These are phyloP conservation scores for Hypericum androsaemum DNA, from an alignment of 345 rosid genomes.

Conservation along the genomic window DNA sequence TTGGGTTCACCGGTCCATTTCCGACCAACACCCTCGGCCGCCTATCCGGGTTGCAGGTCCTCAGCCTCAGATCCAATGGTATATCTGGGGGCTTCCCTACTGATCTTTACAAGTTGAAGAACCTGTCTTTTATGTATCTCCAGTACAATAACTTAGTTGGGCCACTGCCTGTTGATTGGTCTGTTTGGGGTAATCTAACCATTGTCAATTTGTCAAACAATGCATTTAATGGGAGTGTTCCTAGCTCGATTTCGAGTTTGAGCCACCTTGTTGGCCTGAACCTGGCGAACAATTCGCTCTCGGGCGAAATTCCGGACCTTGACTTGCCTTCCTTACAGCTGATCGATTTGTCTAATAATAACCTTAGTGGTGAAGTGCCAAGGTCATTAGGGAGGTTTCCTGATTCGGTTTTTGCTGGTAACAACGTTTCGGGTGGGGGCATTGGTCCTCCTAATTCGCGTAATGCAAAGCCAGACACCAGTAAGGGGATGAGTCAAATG, in stretches of 20 bases:
- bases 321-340: slow-evolving; percentile 21
- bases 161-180: slow-evolving; percentile 24
- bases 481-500: not conserved
- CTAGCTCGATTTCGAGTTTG: slow-evolving; percentile 23
- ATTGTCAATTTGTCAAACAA: slow-evolving; percentile 28
- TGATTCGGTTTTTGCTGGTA: not conserved
- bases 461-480: not conserved
- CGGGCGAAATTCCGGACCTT: slow-evolving; percentile 31
- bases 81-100: slow-evolving; percentile 55
- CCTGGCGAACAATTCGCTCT: slow-evolving; percentile 28
- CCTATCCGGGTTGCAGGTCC: slow-evolving; percentile 44
- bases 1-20: slow-evolving; percentile 55
- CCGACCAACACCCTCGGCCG: slow-evolving; percentile 42
- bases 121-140: slow-evolving; percentile 46
- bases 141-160: slow-evolving; percentile 64
- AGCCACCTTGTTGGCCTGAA: slow-evolving; percentile 19
- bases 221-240: slow-evolving; percentile 27
- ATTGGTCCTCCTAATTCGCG: not conserved
- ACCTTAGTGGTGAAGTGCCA: slow-evolving; percentile 51
- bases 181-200: slow-evolving; percentile 27
- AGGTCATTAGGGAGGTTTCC: slow-evolving; percentile 22
- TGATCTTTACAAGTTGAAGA: slow-evolving; percentile 47
- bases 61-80: slow-evolving; percentile 67
- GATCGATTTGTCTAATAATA: slow-evolving; percentile 60
- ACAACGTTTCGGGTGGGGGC: not conserved